Conservation (phyloP, 1,139 yeast genomes). For the Yamadazyma sp. region DNA sequence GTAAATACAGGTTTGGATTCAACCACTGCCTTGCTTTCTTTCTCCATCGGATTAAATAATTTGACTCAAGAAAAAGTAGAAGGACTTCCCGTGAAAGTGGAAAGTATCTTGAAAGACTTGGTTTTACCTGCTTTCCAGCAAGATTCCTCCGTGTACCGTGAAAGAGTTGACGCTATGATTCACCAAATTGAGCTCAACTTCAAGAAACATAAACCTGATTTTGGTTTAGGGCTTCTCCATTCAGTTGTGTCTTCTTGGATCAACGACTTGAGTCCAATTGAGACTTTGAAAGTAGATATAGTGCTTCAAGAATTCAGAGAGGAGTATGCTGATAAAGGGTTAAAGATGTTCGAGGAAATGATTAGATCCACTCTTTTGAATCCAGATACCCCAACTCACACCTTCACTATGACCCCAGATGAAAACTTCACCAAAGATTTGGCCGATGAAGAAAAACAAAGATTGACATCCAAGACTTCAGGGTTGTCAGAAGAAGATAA, state of each 20-base stretch:
- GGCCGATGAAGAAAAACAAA: slow-evolving; percentile 53
- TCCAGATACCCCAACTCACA: slow-evolving; percentile 53
- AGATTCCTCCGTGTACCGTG: slow-evolving; percentile 51
- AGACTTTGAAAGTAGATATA: slow-evolving; percentile 63
- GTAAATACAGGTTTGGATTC: slow-evolving; percentile 88
- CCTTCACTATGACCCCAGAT: slow-evolving; percentile 75
- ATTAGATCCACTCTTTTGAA: slow-evolving; percentile 53
- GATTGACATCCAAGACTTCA: slow-evolving; percentile 47
- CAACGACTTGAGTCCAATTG: slow-evolving; percentile 72
- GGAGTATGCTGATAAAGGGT: slow-evolving; percentile 57
- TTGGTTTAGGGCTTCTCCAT: slow-evolving; percentile 78
- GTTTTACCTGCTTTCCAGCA: slow-evolving; percentile 42
- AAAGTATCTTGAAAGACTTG: slow-evolving; percentile 34
- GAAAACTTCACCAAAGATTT: slow-evolving; percentile 51
- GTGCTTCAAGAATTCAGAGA: slow-evolving; percentile 58
- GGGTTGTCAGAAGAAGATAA: slow-evolving; percentile 56
- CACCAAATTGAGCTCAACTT: slow-evolving; percentile 84
- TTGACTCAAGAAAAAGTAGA: slow-evolving; percentile 52
- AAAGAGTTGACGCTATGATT: slow-evolving; percentile 77
- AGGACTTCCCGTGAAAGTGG: slow-evolving; percentile 45
- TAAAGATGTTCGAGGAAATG: slow-evolving; percentile 55
- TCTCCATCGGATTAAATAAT: slow-evolving; percentile 87
- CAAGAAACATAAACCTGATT: slow-evolving; percentile 86
- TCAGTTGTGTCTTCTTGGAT: slow-evolving; percentile 83
- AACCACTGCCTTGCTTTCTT: slow-evolving; percentile 73